These are phyloP conservation scores for Mucor mucedo DNA, from an alignment of 371 early-diverging fungal species.

Conservation along the genomic window DNA sequence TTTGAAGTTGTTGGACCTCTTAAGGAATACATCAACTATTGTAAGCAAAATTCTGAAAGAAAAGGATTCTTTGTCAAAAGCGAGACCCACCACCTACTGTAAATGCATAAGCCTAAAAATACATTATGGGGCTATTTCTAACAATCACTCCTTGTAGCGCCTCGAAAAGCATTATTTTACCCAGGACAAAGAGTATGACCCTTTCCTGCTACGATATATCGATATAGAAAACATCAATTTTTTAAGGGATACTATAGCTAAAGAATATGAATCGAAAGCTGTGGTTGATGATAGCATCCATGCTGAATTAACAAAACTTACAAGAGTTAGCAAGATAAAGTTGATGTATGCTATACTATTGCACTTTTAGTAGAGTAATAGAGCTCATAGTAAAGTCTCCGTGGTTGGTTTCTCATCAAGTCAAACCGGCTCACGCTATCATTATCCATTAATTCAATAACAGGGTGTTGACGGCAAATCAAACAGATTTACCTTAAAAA, in stretches of 20 bases:
- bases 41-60: background rate
- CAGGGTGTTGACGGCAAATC: constrained; percentile 1
- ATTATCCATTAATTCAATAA: background rate
- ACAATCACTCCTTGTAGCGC: constrained; percentile 20
- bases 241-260: constrained; percentile 18
- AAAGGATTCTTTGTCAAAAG: constrained; percentile 4
- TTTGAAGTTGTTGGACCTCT: constrained; percentile 17
- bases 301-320: constrained; percentile 9
- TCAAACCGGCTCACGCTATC: no score
- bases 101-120: constrained; percentile 20
- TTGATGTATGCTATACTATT: background rate
- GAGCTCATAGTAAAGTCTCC: no score
- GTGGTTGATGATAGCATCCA: constrained; percentile 13
- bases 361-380: no score
- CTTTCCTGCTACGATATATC: constrained; percentile 13
- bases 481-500: background rate
- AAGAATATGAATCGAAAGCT: constrained; percentile 15
- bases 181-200: constrained; percentile 15
- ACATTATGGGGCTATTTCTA: constrained; percentile 20
- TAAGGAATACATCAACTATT: constrained; percentile 9
- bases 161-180: constrained; percentile 20
- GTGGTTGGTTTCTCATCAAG: no score
- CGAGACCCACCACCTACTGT: constrained; percentile 7
- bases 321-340: background rate
- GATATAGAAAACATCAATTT: constrained; percentile 13